Evolutionary conservation across 257 asterid species (phyloP), one percentile per base, ranked within the genome.

Genomic region (Marsdenia floribunda): DNA sequence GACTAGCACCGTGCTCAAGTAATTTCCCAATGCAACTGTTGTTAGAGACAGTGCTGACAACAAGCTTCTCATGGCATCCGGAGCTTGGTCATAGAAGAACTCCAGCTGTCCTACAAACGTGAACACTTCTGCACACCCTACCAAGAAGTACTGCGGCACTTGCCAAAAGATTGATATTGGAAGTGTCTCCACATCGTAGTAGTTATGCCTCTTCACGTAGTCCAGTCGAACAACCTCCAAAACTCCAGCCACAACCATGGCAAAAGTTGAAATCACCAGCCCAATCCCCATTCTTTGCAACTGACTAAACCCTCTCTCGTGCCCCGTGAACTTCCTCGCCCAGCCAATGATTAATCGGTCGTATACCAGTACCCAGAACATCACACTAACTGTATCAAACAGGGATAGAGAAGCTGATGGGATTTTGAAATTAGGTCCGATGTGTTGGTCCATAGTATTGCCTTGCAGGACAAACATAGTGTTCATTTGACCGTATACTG

Each of bases 381-480:
- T 86, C 73, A 93, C 98, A 15, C 96, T 91, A 2, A 91, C 71
- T 0, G 96, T 91, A 67, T 90, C 97, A 52, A 93, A 91, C 53
- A 93, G 85, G 2, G 94, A 86, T 13, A 91, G 78, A 3, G 97
- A 90, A 16, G 98, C 98, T 0, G 97, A 72, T 11, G 98, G 98
- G 80, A 93, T 93, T 76, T 85, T 72, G 85, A 91, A 93, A 14
- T 87, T 13, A 0, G 93, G 87, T 22, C 97, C 98, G 42, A 90
- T 84, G 58, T 68, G 80, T 63, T 88, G 96, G 79, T 93, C 90
- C 93, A 93, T 80, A 15, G 89, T 77, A 86, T 90, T 79, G 52
- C 97, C 98, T 75, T 93, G 98, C 0, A 89, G 82, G 37, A 93
- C 95, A 68, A 93, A 93, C 91, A 93, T 90, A 42, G 97, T 93